phyloP scores from a whole-genome alignment of 1,139 yeast genomes.

The Pneumocystis jirovecii region DNA sequence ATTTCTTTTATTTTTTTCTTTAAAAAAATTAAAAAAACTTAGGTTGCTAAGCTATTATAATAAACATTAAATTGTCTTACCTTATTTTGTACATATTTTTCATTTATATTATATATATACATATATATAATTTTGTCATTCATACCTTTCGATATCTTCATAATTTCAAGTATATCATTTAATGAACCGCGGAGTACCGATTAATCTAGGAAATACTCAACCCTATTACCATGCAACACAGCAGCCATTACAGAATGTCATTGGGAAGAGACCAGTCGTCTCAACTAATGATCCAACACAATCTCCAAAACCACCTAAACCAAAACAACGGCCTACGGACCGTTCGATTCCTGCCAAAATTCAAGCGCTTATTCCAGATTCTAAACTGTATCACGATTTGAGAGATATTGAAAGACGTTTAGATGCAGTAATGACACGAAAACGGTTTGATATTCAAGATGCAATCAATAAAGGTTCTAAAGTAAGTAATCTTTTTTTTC shows the following conservation, averaged over 20 bases:
- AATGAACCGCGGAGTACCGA: neutral
- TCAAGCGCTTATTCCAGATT: conserved; percentile 55
- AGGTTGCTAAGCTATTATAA: neutral
- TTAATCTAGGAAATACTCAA: neutral
- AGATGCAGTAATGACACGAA: conserved; percentile 69
- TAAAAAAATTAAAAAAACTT: neutral
- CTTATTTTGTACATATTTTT: neutral
- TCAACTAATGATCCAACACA: neutral
- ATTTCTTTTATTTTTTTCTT: neutral
- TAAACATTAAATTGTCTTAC: neutral
- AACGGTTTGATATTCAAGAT: conserved; percentile 75
- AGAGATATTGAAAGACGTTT: conserved; percentile 64
- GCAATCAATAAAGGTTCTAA: conserved; percentile 28
- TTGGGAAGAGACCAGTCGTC: neutral
- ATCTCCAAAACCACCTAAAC: neutral
- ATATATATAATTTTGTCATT: neutral
- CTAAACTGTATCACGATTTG: conserved; percentile 51
- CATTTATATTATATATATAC: neutral
- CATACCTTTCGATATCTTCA: neutral
- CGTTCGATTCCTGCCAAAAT: conserved; percentile 24
- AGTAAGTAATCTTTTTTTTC: conserved; percentile 15
- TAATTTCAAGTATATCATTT: neutral
- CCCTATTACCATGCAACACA: neutral
- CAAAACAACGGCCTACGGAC: neutral
- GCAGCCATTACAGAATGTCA: neutral